Base-by-base conservation (phyloP, 768 basidiomycete genomes). In the Leccinellum rugosiceps region DNA sequence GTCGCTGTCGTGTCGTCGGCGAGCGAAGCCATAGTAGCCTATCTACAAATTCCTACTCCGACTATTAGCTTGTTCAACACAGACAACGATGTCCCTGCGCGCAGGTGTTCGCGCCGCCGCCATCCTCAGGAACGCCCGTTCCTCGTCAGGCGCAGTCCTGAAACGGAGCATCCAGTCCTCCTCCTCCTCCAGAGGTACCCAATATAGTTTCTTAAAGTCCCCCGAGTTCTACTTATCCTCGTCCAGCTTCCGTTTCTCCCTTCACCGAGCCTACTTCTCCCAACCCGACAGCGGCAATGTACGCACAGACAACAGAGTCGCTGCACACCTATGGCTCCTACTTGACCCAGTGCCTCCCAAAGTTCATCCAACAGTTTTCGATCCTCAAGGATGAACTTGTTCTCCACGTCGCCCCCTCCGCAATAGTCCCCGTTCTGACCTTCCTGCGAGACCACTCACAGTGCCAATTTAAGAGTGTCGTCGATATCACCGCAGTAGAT, bases 341-440 rank as follows among this genome's bases (percentile, higher is more conserved):
- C 76, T 80, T 98, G 66, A 87, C 83, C 50, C 91, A 95, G 68
- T 93, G 90, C 70, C 85, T 98, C 23, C 96, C 96, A 53, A 98
- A 97, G 78, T 97, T 86, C 78, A 85, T 99, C 70, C 96, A 98
- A 75, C 97, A 98, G 74, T 98, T 96, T 80, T 93, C 93, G 11
- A 91, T 98, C 47, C 84, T 93, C 73, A 93, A 93, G 80, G 97
- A 98, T 73, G 97, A 98, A 74, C 80, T 98, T 58, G 87, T 90
- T 25, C 81, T 98, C 53, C 95, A 98, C 77, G 79, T 88, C 72
- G 80, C 87, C 0, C 96, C 96, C 17, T 80, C 85, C 34, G 92
- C 83, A 55, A 77, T 97, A 69, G 72, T 92, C 45, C 94, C 93
- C 19, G 87, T 93, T 50, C 79, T 97, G 63, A 89, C 86, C 25